Conservation (phyloP, 805 yeast genomes). For the Candida patagonica region DNA sequence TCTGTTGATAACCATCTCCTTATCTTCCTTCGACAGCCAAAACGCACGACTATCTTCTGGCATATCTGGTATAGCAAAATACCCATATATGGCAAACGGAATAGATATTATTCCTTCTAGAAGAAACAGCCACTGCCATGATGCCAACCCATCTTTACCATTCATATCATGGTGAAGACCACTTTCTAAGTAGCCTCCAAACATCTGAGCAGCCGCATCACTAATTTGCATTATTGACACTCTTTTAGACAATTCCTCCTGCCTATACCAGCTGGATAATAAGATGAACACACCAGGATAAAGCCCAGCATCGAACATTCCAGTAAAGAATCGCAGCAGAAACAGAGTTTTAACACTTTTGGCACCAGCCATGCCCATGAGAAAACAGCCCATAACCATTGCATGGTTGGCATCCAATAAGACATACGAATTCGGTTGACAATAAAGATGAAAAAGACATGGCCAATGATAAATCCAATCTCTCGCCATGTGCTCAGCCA, state of each 20-base stretch:
- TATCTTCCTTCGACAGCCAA: slow-evolving; percentile 23
- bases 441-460: slow-evolving; percentile 18
- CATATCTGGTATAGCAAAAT: slow-evolving; percentile 44
- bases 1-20: slow-evolving; percentile 16
- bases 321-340: slow-evolving; percentile 26
- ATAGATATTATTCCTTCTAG: slow-evolving; percentile 45
- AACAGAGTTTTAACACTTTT: slow-evolving; percentile 19
- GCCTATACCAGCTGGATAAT: slow-evolving; percentile 27
- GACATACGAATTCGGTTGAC: slow-evolving; percentile 35
- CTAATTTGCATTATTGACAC: slow-evolving; percentile 29
- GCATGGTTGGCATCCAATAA: slow-evolving; percentile 28
- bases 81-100: slow-evolving; percentile 32
- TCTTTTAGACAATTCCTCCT: slow-evolving; percentile 33
- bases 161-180: slow-evolving; percentile 38
- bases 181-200: slow-evolving; percentile 45
- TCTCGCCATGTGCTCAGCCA: slow-evolving; percentile 18
- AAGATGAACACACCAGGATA: slow-evolving; percentile 23
- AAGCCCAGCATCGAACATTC: slow-evolving; percentile 24
- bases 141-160: slow-evolving; percentile 34
- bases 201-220: slow-evolving; percentile 38
- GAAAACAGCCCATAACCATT: slow-evolving; percentile 21
- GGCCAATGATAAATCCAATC: slow-evolving; percentile 26
- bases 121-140: slow-evolving; percentile 57
- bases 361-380: slow-evolving; percentile 18
- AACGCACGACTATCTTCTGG: slow-evolving; percentile 26